phyloP scores from a whole-genome alignment of 768 basidiomycete species.

The Phlegmacium glaucopus region DNA sequence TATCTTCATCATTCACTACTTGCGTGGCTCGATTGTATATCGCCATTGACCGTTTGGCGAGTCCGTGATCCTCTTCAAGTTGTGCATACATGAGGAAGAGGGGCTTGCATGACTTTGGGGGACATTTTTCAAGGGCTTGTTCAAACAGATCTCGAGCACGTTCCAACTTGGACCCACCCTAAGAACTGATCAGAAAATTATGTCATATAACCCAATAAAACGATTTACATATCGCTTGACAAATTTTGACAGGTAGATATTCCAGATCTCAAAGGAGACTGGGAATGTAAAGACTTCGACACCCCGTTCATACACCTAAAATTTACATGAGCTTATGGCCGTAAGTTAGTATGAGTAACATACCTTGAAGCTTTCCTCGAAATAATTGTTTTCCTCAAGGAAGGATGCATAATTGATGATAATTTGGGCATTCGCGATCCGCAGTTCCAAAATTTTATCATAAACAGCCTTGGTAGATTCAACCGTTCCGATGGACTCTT shows the following conservation, averaged over 20 bases:
- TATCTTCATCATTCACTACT: constrained; percentile 85
- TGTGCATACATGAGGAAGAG: constrained; percentile 96
- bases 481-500: constrained; percentile 94
- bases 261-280: constrained; percentile 98
- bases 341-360: constrained; percentile 3
- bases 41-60: constrained; percentile 94
- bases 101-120: constrained; percentile 90
- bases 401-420: constrained; percentile 97
- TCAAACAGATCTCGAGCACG: constrained; percentile 97
- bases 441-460: constrained; percentile 93
- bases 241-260: constrained; percentile 97
- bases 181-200: constrained; percentile 2
- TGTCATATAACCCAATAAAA: neutral
- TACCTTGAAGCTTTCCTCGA: constrained; percentile 97
- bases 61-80: constrained; percentile 90
- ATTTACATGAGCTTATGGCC: constrained; percentile 7
- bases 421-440: constrained; percentile 97
- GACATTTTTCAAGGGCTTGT: constrained; percentile 95
- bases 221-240: constrained; percentile 87
- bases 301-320: constrained; percentile 90
- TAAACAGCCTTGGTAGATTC: constrained; percentile 91
- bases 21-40: constrained; percentile 92
- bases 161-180: constrained; percentile 94
- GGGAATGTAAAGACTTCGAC: constrained; percentile 98
- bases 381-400: constrained; percentile 97